Base-by-base conservation (phyloP, 1,139 yeast species). In the Arxiozyma telluris region DNA sequence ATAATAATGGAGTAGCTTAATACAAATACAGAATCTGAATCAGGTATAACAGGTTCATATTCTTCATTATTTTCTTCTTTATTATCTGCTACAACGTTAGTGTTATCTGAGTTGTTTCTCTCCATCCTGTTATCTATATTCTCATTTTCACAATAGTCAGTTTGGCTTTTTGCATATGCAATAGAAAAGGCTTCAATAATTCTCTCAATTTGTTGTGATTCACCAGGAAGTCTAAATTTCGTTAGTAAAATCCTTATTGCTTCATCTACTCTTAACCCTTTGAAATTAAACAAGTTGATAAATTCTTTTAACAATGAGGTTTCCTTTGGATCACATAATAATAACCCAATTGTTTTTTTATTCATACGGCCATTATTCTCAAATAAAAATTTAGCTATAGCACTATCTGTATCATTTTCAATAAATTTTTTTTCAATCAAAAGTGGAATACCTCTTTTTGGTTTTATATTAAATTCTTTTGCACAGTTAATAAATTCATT, bases 171-270 rank as follows among this genome's bases (percentile, higher is more conserved):
- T 8, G 87, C 87, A 69, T 89, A 94, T 59, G 86, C 81, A 49
- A 82, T 84, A 5, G 96, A 91, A 71, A 94, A 93, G 22, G 81
- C 76, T 64, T 91, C 97, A 46, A 94, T 87, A 21, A 93, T 81
- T 64, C 96, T 79, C 68, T 91, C 98, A 67, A 94, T 93, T 67
- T 89, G 96, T 65, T 90, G 98, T 0, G 97, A 84, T 71, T 94
- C 99, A 51, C 99, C 99, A 0, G 98, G 98, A 54, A 94, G 76
- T 69, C 99, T 80, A 66, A 94, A 93, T 18, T 87, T 79, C 53
- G 88, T 86, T 60, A 94, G 75, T 58, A 94, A 71, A 53, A 88
- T 78, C 62, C 99, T 78, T 55, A 94, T 75, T 0, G 97, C 97
- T 69, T 93, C 98, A 69, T 94, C 98, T 1, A 94, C 90, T 63